Percentiles rank a stretch among this genome's conserved stretches.
Evolutionary conservation across 2,329 filamentous ascomycete species (phyloP).

Genomic region (Fusarium xyrophilum): DNA sequence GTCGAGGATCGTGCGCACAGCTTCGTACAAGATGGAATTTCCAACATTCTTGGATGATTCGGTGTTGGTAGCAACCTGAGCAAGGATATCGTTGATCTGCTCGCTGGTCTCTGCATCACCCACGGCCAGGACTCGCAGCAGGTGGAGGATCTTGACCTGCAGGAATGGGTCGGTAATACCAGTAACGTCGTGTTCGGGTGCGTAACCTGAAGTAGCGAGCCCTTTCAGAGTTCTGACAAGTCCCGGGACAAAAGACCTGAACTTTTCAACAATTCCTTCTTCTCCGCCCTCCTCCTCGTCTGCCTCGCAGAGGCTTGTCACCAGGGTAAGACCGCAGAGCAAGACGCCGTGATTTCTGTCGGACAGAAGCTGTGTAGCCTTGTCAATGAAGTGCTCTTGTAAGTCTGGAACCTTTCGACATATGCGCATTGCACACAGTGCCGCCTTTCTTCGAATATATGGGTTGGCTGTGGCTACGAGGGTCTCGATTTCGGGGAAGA

Average conservation of each 20-base stretch:
- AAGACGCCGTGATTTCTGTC: constrained; percentile 97
- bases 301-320: constrained; percentile 90
- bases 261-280: constrained; percentile 87
- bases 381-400: constrained; percentile 96
- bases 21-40: constrained; percentile 97
- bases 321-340: constrained; percentile 88
- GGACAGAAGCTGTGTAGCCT: constrained; percentile 84
- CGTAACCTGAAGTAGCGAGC: constrained; percentile 92
- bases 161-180: constrained; percentile 98
- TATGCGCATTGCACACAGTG: constrained; percentile 98
- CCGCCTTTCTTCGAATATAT: constrained; percentile 97
- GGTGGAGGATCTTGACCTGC: constrained; percentile 91
- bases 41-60: constrained; percentile 98
- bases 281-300: constrained; percentile 93
- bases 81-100: constrained; percentile 97
- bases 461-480: constrained; percentile 92
- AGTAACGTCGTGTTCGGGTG: constrained; percentile 96
- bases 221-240: constrained; percentile 91
- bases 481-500: constrained; percentile 94
- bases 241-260: constrained; percentile 82
- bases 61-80: constrained; percentile 97
- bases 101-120: constrained; percentile 90
- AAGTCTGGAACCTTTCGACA: constrained; percentile 97
- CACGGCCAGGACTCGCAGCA: constrained; percentile 84
- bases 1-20: constrained; percentile 94